Conservation (phyloP, 2,329 filamentous ascomycete genomes). For the Pseudogymnoascus pannorum region DNA sequence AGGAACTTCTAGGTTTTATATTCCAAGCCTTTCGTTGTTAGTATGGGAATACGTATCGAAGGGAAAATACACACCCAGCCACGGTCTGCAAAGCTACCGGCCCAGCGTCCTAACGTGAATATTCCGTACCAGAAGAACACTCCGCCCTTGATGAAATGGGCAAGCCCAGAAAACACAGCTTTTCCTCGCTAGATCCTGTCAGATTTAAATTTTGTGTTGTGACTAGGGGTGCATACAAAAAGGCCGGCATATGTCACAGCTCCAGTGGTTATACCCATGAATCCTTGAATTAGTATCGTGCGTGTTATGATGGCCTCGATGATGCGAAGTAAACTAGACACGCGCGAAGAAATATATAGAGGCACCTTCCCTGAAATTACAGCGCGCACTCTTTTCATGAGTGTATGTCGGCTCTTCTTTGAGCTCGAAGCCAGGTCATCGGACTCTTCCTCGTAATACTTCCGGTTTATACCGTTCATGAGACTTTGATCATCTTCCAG, state of each 20-base stretch:
- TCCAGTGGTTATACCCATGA: slow-evolving; percentile 64
- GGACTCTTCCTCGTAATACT: slow-evolving; percentile 32
- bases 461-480: background rate
- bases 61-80: slow-evolving; percentile 65
- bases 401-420: background rate
- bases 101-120: slow-evolving; percentile 77
- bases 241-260: slow-evolving; percentile 73
- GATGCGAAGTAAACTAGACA: slow-evolving; percentile 39
- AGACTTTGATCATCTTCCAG: slow-evolving; percentile 39
- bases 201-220: background rate
- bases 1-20: slow-evolving; percentile 50
- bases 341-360: slow-evolving; percentile 46
- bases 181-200: slow-evolving; percentile 48
- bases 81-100: slow-evolving; percentile 77
- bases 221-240: slow-evolving; percentile 55
- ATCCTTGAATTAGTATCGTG: slow-evolving; percentile 70
- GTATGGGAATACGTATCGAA: slow-evolving; percentile 12
- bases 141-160: slow-evolving; percentile 86
- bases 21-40: slow-evolving; percentile 67
- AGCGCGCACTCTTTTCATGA: background rate
- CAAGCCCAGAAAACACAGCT: slow-evolving; percentile 71
- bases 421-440: slow-evolving; percentile 21
- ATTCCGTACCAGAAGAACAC: slow-evolving; percentile 90
- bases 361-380: slow-evolving; percentile 24
- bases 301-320: slow-evolving; percentile 69